Conservation (phyloP, 169 alveolate species). For the Sarcocystis neurona region DNA sequence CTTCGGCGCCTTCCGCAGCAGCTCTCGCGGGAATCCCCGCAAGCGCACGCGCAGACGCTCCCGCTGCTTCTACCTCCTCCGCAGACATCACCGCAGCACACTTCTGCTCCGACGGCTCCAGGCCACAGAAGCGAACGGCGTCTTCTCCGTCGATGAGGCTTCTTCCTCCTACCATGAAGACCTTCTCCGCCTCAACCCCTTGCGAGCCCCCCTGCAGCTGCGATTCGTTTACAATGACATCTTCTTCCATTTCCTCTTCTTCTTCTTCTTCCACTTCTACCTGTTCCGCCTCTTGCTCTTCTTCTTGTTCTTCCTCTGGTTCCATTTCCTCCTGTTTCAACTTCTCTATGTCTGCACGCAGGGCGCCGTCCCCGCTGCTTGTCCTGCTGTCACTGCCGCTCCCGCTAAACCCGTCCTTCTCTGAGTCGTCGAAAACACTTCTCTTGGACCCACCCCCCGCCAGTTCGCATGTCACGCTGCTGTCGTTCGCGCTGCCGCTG, state of each 20-base stretch:
- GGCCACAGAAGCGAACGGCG: slow-evolving; percentile 2
- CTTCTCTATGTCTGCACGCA: not conserved
- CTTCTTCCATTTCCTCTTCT: not conserved
- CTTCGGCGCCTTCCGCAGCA: not conserved
- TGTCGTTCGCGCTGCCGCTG: not conserved
- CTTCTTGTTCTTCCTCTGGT: not conserved
- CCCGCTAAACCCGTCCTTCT: no score
- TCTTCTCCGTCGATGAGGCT: slow-evolving; percentile 5
- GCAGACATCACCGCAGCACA: not conserved
- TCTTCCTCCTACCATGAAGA: not conserved
- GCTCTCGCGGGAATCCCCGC: not conserved
- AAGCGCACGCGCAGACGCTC: not conserved
- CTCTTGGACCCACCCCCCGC: no score
- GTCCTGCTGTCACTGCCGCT: no score
- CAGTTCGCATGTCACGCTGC: no score
- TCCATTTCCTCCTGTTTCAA: not conserved
- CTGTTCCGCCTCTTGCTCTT: no score
- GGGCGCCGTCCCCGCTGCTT: no score
- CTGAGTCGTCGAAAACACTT: no score
- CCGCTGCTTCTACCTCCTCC: slow-evolving; percentile 28
- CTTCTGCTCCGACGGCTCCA: not conserved
- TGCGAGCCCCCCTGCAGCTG: not conserved
- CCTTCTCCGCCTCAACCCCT: no score
- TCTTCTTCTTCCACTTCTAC: slow-evolving; percentile 9
- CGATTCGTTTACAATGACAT: not conserved